These are phyloP conservation scores for Cenchrus purpureus DNA, from an alignment of 176 grass and related monocot species.

Conservation along the genomic window DNA sequence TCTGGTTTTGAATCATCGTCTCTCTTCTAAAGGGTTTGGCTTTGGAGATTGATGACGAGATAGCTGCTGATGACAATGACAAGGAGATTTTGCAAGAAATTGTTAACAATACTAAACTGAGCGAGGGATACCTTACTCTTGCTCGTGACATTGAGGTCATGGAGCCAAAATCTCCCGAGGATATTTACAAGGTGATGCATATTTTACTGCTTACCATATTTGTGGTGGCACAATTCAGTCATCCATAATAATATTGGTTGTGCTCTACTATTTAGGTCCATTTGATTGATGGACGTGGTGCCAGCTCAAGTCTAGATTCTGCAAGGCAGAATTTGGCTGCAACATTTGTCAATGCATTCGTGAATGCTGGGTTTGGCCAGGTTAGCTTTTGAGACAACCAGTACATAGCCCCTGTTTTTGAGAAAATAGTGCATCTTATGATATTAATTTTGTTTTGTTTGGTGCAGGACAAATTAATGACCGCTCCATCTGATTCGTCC, in stretches of 20 bases:
- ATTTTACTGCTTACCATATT: slow-evolving; percentile 25
- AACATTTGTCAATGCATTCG: slow-evolving; percentile 99
- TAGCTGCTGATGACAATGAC: slow-evolving; percentile 85
- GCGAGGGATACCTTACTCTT: slow-evolving; percentile 91
- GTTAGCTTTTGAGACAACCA: slow-evolving; percentile 46
- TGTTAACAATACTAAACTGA: slow-evolving; percentile 86
- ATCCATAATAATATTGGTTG: slow-evolving; percentile 28
- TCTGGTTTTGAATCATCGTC: not conserved
- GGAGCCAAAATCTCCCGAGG: slow-evolving; percentile 97
- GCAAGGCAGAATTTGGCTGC: slow-evolving; percentile 95
- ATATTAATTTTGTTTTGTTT: not conserved
- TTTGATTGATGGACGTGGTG: slow-evolving; percentile 93
- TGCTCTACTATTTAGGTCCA: slow-evolving; percentile 66
- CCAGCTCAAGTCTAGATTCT: slow-evolving; percentile 95
- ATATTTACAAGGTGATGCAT: slow-evolving; percentile 91
- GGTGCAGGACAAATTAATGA: slow-evolving; percentile 98
- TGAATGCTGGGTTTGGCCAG: slow-evolving; percentile 99
- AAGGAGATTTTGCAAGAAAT: slow-evolving; percentile 88
- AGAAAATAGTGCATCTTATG: slow-evolving; percentile 24
- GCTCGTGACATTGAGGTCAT: slow-evolving; percentile 98
- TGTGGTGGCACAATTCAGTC: slow-evolving; percentile 22
- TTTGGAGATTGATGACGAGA: slow-evolving; percentile 89
- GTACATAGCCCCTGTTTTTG: not conserved
- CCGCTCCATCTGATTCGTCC: slow-evolving; percentile 75
- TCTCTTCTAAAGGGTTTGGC: slow-evolving; percentile 65